Percentiles rank a stretch among this genome's conserved stretches.
Conservation (phyloP, 306 rosid species). For the Rosa persica region DNA sequence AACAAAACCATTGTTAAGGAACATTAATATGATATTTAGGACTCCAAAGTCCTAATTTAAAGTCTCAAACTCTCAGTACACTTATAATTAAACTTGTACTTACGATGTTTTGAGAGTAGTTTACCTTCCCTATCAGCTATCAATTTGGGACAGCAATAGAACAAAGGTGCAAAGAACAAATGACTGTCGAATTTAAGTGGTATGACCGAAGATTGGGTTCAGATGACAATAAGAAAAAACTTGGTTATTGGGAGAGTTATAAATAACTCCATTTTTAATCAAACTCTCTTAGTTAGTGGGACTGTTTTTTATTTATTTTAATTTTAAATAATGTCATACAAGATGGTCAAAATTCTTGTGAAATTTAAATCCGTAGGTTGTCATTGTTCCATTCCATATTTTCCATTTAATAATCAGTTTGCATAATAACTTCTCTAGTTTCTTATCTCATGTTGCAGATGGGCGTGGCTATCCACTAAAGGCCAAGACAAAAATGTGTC, state of each 20-base stretch:
- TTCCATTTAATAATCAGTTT: slow-evolving; percentile 16
- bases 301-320: background rate
- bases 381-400: slow-evolving; percentile 19
- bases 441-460: slow-evolving; percentile 48
- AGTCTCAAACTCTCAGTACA: background rate
- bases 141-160: background rate
- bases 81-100: background rate
- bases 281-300: background rate
- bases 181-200: background rate
- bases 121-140: background rate
- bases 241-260: background rate
- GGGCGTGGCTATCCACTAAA: slow-evolving; percentile 72
- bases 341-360: background rate
- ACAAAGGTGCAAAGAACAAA: background rate
- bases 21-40: background rate
- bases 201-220: background rate
- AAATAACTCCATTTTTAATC: background rate
- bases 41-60: background rate
- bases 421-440: background rate
- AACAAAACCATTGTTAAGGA: background rate
- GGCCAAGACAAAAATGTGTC: slow-evolving; percentile 74
- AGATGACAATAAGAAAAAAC: background rate
- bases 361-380: background rate
- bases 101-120: too few relatives aligned
- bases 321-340: background rate